Base-by-base conservation (phyloP, 1,284 basidiomycete genomes). In the Mixia osmundae region DNA sequence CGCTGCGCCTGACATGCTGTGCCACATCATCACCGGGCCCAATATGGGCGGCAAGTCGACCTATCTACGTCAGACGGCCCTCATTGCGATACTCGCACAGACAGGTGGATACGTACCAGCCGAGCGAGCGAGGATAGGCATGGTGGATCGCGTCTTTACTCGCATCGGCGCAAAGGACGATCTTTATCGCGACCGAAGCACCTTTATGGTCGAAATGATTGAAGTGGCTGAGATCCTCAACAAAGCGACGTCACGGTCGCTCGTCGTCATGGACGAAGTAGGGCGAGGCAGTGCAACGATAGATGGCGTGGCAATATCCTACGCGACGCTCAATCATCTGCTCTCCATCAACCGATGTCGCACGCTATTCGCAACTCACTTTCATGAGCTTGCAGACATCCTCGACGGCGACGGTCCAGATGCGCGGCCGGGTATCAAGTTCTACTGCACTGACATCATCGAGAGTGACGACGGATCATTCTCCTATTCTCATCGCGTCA, bases 111-210 rank as follows among this genome's bases (percentile, higher is more conserved):
- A 79, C 54, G 83, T 97, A 0, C 91, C 91, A 1, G 85, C 87
- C 19, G 68, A 75, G 33, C 53, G 56, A 14, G 83, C 80, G 1
- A 58, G 60, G 21, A 59, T 97, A 28, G 85, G 89, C 2, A 62
- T 95, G 10, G 75, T 94, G 6, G 89, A 97, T 57, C 71, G 70
- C 43, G 61, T 97, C 7, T 95, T 95, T 54, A 82, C 80, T 15
- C 68, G 89, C 34, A 70, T 97, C n/a, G 91, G 89, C 0, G 89
- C 91, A 0, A 76, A 80, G 52, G 89, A 97, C 53, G 87, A 97
- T 53, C 58, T 97, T 23, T 91, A 80, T 55, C 69, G 78, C 41
- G 83, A 91, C 53, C 62, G 77, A 40, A 85, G 79, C 50, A 49
- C 48, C 3, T 49, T 50, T 35, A 45, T 47, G 40, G 54, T 59